Percentiles rank a stretch among this genome's conserved stretches.
phyloP scores from a whole-genome alignment of 768 basidiomycete species.

The Tephrocybe sp. region DNA sequence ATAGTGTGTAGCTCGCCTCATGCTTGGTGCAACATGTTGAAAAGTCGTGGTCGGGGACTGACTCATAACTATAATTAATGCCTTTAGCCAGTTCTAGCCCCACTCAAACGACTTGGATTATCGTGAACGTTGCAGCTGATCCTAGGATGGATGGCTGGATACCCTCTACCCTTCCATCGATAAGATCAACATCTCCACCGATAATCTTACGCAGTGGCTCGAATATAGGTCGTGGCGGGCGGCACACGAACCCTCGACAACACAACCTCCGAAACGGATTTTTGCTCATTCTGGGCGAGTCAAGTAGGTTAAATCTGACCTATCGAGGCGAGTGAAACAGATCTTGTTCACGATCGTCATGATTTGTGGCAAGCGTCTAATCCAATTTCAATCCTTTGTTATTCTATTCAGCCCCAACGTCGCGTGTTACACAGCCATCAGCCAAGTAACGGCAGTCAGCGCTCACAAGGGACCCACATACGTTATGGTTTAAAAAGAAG shows the following conservation, averaged over 20 bases:
- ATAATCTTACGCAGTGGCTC: slow-evolving; percentile 6
- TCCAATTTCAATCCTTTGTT: not conserved
- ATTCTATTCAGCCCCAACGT: too few species aligned
- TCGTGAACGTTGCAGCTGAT: slow-evolving; percentile 8
- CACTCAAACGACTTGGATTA: slow-evolving; percentile 2
- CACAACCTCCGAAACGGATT: not conserved
- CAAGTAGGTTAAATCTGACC: not conserved
- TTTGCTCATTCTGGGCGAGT: not conserved
- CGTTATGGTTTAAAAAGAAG: slow-evolving; percentile 3
- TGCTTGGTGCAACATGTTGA: slow-evolving; percentile 7
- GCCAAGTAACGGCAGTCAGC: not conserved
- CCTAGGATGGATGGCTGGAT: not conserved
- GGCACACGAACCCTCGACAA: not conserved
- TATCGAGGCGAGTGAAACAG: slow-evolving; percentile 1
- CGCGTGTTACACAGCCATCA: slow-evolving; percentile 5
- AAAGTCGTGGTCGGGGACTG: slow-evolving; percentile 5
- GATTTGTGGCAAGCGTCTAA: slow-evolving; percentile 2
- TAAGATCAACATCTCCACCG: slow-evolving; percentile 11
- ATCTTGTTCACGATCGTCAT: slow-evolving; percentile 5
- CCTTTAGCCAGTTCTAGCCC: slow-evolving; percentile 6
- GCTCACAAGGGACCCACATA: not conserved
- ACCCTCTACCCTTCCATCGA: slow-evolving; percentile 10
- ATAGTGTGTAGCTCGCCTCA: not conserved
- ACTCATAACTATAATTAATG: slow-evolving; percentile 2
- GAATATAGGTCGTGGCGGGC: not conserved